Evolutionary conservation across 805 yeast genomes (phyloP).

Genomic region (Torulaspora franciscae): DNA sequence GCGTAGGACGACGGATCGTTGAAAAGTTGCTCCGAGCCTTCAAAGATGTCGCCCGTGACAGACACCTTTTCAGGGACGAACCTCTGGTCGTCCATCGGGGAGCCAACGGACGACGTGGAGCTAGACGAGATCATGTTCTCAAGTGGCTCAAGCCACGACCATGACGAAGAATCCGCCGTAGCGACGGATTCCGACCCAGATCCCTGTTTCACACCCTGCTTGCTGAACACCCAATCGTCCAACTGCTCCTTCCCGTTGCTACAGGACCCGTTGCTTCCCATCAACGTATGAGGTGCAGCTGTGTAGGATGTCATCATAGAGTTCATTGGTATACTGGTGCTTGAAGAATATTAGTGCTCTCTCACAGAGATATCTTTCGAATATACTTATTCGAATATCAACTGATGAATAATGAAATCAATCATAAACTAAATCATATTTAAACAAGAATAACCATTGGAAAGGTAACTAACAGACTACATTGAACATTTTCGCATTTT

Average conservation of each 20-base stretch:
- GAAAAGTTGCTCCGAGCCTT: conserved; percentile 5
- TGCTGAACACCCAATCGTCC: conserved; percentile 19
- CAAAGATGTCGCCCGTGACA: conserved; percentile 1
- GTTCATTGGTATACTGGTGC: background rate
- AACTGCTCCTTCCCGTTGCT: conserved; percentile 5
- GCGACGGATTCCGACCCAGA: conserved; percentile 13
- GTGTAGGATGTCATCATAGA: conserved; percentile 3
- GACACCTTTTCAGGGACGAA: conserved; percentile 1
- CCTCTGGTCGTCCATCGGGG: conserved; percentile 16
- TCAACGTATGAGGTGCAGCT: conserved; percentile 7
- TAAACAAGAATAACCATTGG: background rate
- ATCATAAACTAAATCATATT: conserved; percentile 3
- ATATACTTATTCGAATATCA: conserved; percentile 3
- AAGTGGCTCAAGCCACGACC: conserved; percentile 29
- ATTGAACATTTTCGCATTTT: background rate
- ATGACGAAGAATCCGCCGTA: conserved; percentile 12
- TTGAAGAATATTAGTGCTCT: conserved; percentile 1
- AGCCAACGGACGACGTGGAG: conserved; percentile 23
- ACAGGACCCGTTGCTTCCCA: background rate
- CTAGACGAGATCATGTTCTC: conserved; percentile 27
- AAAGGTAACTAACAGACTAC: conserved; percentile 1
- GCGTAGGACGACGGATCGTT: conserved; percentile 14
- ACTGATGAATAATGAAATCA: background rate
- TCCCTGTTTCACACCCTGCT: conserved; percentile 7
- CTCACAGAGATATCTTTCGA: conserved; percentile 2